Conservation (phyloP, 2,329 filamentous ascomycete genomes). For the Myriosclerotinia duriaeana region DNA sequence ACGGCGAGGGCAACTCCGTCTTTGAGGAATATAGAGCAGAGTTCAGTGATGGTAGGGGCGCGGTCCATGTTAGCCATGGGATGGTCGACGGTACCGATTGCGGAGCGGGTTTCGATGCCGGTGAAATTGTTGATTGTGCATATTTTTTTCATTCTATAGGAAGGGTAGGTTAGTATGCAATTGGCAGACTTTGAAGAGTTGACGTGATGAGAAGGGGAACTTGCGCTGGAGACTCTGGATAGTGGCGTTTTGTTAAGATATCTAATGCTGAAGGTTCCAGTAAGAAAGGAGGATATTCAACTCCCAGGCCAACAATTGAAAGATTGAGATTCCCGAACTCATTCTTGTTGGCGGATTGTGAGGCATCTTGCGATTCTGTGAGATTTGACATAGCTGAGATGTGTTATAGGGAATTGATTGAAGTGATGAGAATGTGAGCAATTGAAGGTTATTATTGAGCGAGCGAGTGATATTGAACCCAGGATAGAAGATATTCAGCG, state of each 20-base stretch:
- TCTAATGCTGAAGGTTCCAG: constrained; percentile 54
- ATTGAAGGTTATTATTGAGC: background rate
- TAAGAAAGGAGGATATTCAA: constrained; percentile 58
- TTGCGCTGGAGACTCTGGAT: constrained; percentile 60
- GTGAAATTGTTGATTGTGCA: constrained; percentile 63
- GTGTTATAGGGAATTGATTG: background rate
- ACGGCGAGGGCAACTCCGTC: constrained; percentile 60
- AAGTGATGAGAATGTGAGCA: background rate
- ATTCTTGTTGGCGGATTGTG: constrained; percentile 18
- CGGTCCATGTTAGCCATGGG: constrained; percentile 57
- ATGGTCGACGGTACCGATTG: constrained; percentile 60
- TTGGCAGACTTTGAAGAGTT: background rate
- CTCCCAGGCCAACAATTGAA: constrained; percentile 58
- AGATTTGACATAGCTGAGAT: constrained; percentile 5
- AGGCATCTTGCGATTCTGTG: background rate
- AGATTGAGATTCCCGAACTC: constrained; percentile 53
- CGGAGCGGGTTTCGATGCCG: constrained; percentile 62
- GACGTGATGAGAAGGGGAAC: constrained; percentile 35
- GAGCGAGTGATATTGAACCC: background rate
- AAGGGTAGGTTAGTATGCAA: background rate
- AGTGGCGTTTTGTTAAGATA: constrained; percentile 55
- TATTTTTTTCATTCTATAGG: constrained; percentile 59
- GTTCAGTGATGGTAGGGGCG: constrained; percentile 55
- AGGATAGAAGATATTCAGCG: background rate
- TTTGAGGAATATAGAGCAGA: constrained; percentile 55